Conservation (phyloP, 1,139 yeast genomes). For the Scheffersomyces insectosa region DNA sequence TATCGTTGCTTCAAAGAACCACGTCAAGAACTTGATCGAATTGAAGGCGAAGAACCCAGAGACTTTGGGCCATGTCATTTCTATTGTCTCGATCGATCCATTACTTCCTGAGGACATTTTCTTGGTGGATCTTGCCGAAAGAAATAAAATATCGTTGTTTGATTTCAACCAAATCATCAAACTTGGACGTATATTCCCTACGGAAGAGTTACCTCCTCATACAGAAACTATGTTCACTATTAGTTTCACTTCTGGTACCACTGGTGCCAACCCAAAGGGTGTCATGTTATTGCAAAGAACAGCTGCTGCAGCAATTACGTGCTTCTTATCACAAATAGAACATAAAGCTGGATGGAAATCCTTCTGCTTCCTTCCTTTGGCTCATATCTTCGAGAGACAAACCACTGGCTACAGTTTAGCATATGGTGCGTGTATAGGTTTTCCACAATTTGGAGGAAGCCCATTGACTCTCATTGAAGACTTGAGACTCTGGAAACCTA, state of each 20-base stretch:
- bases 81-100: slow-evolving; percentile 24
- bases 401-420: slow-evolving; percentile 12
- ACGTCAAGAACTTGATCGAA: slow-evolving; percentile 14
- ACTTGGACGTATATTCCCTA: slow-evolving; percentile 52
- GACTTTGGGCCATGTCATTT: slow-evolving; percentile 15
- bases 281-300: slow-evolving; percentile 60
- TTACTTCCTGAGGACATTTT: slow-evolving; percentile 14
- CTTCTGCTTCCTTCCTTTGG: slow-evolving; percentile 25
- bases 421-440: slow-evolving; percentile 19
- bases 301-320: slow-evolving; percentile 51
- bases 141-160: slow-evolving; percentile 10
- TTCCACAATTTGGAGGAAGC: slow-evolving; percentile 33
- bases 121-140: slow-evolving; percentile 13
- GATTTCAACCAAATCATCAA: slow-evolving; percentile 54
- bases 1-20: slow-evolving; percentile 18
- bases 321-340: slow-evolving; percentile 18
- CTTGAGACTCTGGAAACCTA: slow-evolving; percentile 55
- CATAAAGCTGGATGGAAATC: slow-evolving; percentile 8
- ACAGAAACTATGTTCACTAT: slow-evolving; percentile 62
- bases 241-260: slow-evolving; percentile 78
- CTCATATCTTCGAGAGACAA: slow-evolving; percentile 28
- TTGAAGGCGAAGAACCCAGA: slow-evolving; percentile 18
- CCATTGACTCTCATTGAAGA: slow-evolving; percentile 56
- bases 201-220: slow-evolving; percentile 49
- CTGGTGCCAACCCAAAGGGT: slow-evolving; percentile 71